Evolutionary conservation across 2,329 filamentous ascomycete species (phyloP).

Genomic region (Aspergillus pseudonomiae): DNA sequence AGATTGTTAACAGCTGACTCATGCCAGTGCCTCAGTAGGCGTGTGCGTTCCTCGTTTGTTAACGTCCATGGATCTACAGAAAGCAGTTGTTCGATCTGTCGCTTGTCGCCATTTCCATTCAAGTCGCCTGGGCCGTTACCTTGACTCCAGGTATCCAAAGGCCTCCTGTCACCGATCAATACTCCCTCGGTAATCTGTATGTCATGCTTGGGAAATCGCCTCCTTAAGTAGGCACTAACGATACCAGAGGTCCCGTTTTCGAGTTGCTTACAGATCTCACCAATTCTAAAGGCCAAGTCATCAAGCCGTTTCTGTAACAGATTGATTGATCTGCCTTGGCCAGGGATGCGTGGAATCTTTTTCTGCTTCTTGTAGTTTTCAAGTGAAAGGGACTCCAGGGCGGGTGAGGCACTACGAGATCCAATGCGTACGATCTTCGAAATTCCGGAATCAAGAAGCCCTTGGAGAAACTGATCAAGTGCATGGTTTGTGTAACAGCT

Average conservation of each 20-base stretch:
- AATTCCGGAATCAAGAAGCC: conserved; percentile 7
- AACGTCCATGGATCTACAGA: too few relatives aligned
- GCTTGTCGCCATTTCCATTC: too few relatives aligned
- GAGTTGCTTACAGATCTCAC: background rate
- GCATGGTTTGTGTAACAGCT: background rate
- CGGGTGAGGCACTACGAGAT: conserved; percentile 1
- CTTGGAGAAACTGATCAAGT: background rate
- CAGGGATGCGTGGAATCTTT: background rate
- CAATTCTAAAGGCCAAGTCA: background rate
- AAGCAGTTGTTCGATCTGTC: too few relatives aligned
- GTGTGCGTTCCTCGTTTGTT: too few relatives aligned
- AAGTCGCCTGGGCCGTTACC: too few relatives aligned
- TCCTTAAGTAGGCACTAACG: background rate
- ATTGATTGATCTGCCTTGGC: background rate
- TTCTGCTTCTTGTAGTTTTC: conserved; percentile 4
- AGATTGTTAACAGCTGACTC: too few relatives aligned
- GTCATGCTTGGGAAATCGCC: background rate
- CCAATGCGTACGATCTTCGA: conserved; percentile 11
- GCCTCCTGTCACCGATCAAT: too few relatives aligned
- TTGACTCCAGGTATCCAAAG: too few relatives aligned
- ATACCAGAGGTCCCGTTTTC: background rate
- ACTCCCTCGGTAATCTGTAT: too few relatives aligned
- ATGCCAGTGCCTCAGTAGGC: too few relatives aligned
- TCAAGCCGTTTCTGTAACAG: background rate
- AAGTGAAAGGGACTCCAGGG: background rate